Evolutionary conservation across 1,284 basidiomycete species (phyloP), one percentile per base, ranked within the genome.

Genomic region (Trametes sp.): DNA sequence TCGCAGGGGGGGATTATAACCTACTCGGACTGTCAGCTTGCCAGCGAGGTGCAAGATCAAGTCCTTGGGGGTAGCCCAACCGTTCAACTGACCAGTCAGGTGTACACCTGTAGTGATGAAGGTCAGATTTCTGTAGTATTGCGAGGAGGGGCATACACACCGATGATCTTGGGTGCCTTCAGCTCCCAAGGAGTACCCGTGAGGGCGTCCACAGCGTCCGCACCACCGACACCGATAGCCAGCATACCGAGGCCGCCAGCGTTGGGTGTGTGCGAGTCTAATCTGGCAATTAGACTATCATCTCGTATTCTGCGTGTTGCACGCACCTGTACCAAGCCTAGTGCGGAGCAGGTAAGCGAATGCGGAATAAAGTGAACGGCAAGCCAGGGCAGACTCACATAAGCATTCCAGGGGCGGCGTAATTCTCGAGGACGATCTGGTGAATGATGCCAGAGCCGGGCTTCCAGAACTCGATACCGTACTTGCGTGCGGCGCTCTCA

Each of bases 131-230:
- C 61, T 28, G 60, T 44, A 36, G 3, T 1, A 46, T 10, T 7
- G 1, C 19, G 24, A 38, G 24, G 28, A 35, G 26, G 42, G n/a
- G 36, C 23, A 31, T 21, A 28, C 85, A 70, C 67, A 89, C 94
- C 95, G 55, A 94, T 87, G 45, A 98, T 86, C 69, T 92, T 86
- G 14, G 96, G 97, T 35, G 96, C 96, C 78, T 98, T 97, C 61
- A 99, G 82, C 77, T 99, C 98, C 98, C 98, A 99, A 41, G 97
- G 96, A 21, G 96, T 98, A 63, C 94, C 92, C 10, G 97, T 98
- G 89, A 99, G 93, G 16, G 96, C 98, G 77, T 99, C 98, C 33
- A 99, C 98, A 21, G 98, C 98, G 75, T 99, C 98, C 23, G 98
- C 98, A 64, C 98, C 98, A 68, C 98, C 98, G 26, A 99, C 98